A percentile compares a stretch with the other conserved stretches of the same genome.
Conservation (phyloP, 495 filamentous ascomycete genomes). For the Penicillium pancosmium region DNA sequence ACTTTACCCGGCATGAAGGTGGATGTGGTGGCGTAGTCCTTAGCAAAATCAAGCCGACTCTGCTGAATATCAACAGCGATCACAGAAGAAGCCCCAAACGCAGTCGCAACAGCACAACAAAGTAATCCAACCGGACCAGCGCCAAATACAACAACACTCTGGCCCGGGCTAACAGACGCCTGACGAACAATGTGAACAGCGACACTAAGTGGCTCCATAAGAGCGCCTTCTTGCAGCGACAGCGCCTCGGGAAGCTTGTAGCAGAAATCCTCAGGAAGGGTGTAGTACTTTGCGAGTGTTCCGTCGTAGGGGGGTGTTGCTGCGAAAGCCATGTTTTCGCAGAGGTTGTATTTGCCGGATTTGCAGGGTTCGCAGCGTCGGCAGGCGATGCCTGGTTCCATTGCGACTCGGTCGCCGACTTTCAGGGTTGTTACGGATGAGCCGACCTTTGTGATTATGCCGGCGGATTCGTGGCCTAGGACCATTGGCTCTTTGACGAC, state of each 20-base stretch:
- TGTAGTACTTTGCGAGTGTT: conserved; percentile 58
- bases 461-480: conserved; percentile 88
- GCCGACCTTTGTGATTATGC: conserved; percentile 70
- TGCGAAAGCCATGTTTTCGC: conserved; percentile 54
- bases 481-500: conserved; percentile 85
- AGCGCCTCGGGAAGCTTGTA: conserved; percentile 53
- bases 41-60: conserved; percentile 55
- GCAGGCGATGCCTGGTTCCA: conserved; percentile 57
- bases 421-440: conserved; percentile 47
- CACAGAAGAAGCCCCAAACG: conserved; percentile 53
- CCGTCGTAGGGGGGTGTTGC: conserved; percentile 59
- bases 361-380: conserved; percentile 57
- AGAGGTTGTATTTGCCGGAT: conserved; percentile 56
- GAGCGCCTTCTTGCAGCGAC: conserved; percentile 52
- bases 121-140: conserved; percentile 58
- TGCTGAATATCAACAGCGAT: conserved; percentile 59
- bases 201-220: conserved; percentile 59
- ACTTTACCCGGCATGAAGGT: conserved; percentile 46
- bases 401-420: conserved; percentile 53
- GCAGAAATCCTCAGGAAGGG: conserved; percentile 58
- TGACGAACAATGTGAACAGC: conserved; percentile 57
- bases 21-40: conserved; percentile 45
- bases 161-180: conserved; percentile 46
- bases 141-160: conserved; percentile 57
- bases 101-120: conserved; percentile 56